phyloP scores from a whole-genome alignment of 176 grass and related monocot species.

The maize (Zea mays) region Zm-B73-REFERENCE-NAM-5.0 NC_050100.1:86248001-86248500 shows the following conservation, averaged over 20 bases:
- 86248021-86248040: neutral
- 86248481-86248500: slow-evolving; percentile 38
- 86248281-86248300: slow-evolving; percentile 5
- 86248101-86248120: slow-evolving; percentile 92
- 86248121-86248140: slow-evolving; percentile 58
- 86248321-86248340: neutral
- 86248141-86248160: slow-evolving; percentile 90
- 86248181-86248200: slow-evolving; percentile 67
- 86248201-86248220: slow-evolving; percentile 82
- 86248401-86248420: slow-evolving; percentile 29
- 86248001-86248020: slow-evolving; percentile 52
- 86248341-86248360: slow-evolving; percentile 34
- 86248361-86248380: slow-evolving; percentile 25
- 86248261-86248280: slow-evolving; percentile 10
- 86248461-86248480: slow-evolving; percentile 29
- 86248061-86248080: neutral
- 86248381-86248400: slow-evolving; percentile 26
- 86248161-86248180: slow-evolving; percentile 89
- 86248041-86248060: neutral
- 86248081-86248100: neutral
- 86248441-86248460: neutral
- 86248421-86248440: slow-evolving; percentile 38
- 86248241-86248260: neutral
- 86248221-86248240: neutral
- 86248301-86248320: slow-evolving; percentile 25